These are phyloP conservation scores for Aspergillus uvarum DNA, from an alignment of 2,329 filamentous ascomycete genomes.

Conservation along the genomic window DNA sequence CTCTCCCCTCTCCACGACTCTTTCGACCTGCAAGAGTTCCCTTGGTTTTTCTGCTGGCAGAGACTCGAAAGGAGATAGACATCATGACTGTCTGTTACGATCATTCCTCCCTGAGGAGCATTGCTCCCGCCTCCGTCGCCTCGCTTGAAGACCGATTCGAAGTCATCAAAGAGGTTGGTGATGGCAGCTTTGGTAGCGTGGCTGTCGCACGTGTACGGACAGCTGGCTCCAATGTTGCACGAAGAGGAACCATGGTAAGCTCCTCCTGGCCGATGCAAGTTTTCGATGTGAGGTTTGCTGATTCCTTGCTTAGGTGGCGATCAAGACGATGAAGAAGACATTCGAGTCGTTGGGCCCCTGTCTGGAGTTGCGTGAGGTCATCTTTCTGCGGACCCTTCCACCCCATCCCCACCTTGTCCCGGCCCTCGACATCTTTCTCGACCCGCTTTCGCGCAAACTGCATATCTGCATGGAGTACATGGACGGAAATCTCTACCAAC, in stretches of 20 bases:
- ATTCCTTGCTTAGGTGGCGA: constrained; percentile 69
- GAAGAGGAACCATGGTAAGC: constrained; percentile 86
- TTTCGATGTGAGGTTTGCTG: constrained; percentile 12
- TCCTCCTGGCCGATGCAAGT: constrained; percentile 4
- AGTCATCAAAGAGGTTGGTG: constrained; percentile 94
- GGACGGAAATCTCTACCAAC: constrained; percentile 97
- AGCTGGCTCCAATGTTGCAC: constrained; percentile 83
- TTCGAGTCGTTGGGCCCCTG: constrained; percentile 91
- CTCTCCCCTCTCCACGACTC: background rate
- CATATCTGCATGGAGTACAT: constrained; percentile 99
- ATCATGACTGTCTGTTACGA: constrained; percentile 78
- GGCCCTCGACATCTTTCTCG: constrained; percentile 95
- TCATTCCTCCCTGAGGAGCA: constrained; percentile 65
- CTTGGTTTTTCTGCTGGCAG: constrained; percentile 43
- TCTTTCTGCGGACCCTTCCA: constrained; percentile 88
- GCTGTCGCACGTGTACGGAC: constrained; percentile 86
- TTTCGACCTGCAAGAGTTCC: constrained; percentile 22
- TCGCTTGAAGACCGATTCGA: constrained; percentile 91
- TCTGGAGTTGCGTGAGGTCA: constrained; percentile 90
- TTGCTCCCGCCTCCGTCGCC: constrained; percentile 47
- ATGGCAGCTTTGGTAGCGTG: constrained; percentile 98
- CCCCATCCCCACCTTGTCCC: constrained; percentile 91
- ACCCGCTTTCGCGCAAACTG: constrained; percentile 91
- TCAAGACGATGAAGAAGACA: constrained; percentile 99
- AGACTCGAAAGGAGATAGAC: constrained; percentile 32